Evolutionary conservation across 83 land plant genomes (phyloP).

Genomic region (Picea abies): DNA sequence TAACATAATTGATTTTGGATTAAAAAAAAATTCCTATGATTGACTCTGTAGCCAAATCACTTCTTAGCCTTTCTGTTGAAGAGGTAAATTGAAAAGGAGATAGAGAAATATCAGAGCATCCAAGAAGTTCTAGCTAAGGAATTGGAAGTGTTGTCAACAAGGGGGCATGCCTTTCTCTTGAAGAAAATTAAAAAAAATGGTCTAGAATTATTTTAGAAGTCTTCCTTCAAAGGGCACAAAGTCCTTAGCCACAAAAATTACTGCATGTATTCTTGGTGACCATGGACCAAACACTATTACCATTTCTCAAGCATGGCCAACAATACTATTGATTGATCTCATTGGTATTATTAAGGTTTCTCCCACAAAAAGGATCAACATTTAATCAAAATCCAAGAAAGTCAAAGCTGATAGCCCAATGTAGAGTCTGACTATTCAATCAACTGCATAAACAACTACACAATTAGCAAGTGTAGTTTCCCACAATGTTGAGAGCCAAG

Average conservation of each 20-base stretch:
- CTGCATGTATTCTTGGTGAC: conserved; percentile 69
- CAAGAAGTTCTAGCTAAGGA: conserved; percentile 75
- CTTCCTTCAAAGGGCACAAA: conserved; percentile 41
- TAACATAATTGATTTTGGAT: no score
- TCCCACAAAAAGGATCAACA: conserved; percentile 30
- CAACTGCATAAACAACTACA: no score
- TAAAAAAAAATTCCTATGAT: no score
- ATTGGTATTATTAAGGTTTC: conserved; percentile 39
- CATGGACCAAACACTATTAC: conserved; percentile 68
- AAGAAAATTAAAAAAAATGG: conserved; percentile 84
- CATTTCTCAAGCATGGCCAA: conserved; percentile 92
- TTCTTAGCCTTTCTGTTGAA: no score
- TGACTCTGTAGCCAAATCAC: no score
- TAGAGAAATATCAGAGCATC: conserved; percentile 42
- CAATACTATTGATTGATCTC: conserved; percentile 65
- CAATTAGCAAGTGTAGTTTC: no score
- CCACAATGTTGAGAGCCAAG: no score
- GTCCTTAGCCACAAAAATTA: conserved; percentile 57
- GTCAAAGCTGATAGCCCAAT: conserved; percentile 45
- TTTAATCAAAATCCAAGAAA: conserved; percentile 45
- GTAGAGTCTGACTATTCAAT: neutral
- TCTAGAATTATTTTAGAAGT: conserved; percentile 75
- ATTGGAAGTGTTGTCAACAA: conserved; percentile 53
- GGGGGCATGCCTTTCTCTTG: conserved; percentile 58
- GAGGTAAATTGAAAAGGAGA: conserved; percentile 68